Evolutionary conservation across 805 yeast species (phyloP).

Genomic region (Yamadazyma akitaensis): DNA sequence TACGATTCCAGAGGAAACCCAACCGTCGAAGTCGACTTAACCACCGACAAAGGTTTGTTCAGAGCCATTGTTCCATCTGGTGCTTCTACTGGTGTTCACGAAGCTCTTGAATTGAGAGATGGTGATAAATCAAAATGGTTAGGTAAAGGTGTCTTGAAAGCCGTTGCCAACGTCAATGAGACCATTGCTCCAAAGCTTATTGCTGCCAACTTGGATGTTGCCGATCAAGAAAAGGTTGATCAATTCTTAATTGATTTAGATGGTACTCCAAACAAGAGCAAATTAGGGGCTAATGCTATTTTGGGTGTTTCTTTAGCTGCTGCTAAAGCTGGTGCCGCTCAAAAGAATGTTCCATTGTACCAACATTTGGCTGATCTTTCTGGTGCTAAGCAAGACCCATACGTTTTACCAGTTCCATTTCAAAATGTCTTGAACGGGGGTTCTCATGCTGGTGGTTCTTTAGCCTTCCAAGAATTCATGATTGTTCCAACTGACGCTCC

Average conservation of each 20-base stretch:
- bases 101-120: constrained; percentile 98
- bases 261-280: constrained; percentile 96
- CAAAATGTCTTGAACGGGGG: constrained; percentile 99
- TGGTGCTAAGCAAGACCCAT: constrained; percentile 71
- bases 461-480: constrained; percentile 99
- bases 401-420: constrained; percentile 97
- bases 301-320: constrained; percentile 97
- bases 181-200: constrained; percentile 92
- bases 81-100: constrained; percentile 99
- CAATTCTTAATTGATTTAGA: constrained; percentile 82
- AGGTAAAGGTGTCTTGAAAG: constrained; percentile 98
- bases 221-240: constrained; percentile 83
- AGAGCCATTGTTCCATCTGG: constrained; percentile 99
- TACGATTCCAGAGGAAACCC: constrained; percentile 99
- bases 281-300: constrained; percentile 98
- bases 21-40: constrained; percentile 96
- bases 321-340: constrained; percentile 98
- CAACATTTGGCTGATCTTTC: constrained; percentile 82
- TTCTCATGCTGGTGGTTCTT: constrained; percentile 99
- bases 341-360: constrained; percentile 90
- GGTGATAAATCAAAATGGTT: constrained; percentile 96
- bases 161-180: constrained; percentile 93
- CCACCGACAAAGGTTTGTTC: constrained; percentile 91
- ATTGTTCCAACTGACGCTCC: constrained; percentile 93
- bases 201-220: constrained; percentile 76